Percentiles rank a stretch among this genome's conserved stretches.
Evolutionary conservation across 2,329 filamentous ascomycete genomes (phyloP).

Genomic region (Talaromyces verruculosus): DNA sequence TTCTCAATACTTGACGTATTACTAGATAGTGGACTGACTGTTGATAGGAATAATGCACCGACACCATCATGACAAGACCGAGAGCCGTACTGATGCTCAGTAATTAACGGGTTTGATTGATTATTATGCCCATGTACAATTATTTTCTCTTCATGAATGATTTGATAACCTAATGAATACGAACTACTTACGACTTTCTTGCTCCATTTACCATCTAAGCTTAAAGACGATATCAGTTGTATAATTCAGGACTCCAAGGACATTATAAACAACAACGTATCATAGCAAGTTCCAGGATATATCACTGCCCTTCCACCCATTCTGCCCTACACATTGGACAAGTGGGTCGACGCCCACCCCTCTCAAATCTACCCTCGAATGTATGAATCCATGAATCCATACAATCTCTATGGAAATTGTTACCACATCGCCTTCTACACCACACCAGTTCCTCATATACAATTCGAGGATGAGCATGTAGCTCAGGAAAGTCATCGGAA

Average conservation of each 20-base stretch:
- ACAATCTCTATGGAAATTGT: constrained; percentile 18
- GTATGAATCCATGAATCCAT: constrained; percentile 11
- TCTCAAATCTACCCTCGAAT: neutral
- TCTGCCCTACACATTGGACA: constrained; percentile 18
- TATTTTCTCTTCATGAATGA: constrained; percentile 3
- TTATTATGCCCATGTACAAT: neutral
- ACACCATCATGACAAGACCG: constrained; percentile 2
- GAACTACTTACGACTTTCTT: neutral
- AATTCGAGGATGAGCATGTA: neutral
- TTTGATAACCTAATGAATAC: neutral
- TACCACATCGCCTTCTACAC: constrained; percentile 17
- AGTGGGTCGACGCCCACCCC: neutral
- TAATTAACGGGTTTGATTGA: neutral
- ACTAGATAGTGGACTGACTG: neutral
- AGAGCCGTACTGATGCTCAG: constrained; percentile 10
- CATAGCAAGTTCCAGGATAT: neutral
- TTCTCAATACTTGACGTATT: too few relatives aligned
- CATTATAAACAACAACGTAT: neutral
- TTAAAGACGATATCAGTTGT: neutral
- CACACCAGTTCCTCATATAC: neutral
- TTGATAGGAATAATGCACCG: constrained; percentile 7
- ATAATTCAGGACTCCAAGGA: neutral
- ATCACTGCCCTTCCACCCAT: constrained; percentile 5
- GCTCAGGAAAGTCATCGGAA: neutral
- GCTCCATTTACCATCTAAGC: too few relatives aligned